Base-by-base conservation (phyloP, 768 basidiomycete genomes). In the Boletus bicolor region DNA sequence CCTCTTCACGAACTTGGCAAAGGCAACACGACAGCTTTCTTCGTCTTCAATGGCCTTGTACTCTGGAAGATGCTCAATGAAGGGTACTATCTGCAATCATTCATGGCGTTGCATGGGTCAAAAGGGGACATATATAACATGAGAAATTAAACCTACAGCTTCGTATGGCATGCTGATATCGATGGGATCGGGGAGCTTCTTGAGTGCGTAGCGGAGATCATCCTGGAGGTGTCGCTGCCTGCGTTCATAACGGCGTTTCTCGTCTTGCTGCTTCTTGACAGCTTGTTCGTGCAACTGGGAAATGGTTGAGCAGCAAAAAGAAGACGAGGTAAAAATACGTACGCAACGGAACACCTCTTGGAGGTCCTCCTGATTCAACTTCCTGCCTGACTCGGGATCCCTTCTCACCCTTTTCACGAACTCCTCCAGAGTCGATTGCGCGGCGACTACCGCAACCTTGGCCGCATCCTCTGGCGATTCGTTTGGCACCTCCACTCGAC, bases 201-300 rank as follows among this genome's bases (percentile, higher is more conserved):
- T 93, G 60, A 98, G 77, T 0, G 95, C 97, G 73, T 98, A 97
- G 7, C 97, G 87, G 37, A 99, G 77, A 66, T 98, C 97, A 71
- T 99, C 97, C 65, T 97, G 92, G 58, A 93, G 73, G 70, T 96
- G 90, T 28, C 95, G 82, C 55, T 87, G 84, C 64, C 81, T 86
- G 54, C 93, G 81, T 72, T 98, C 97, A 1, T 85, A 75, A 36
- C 93, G 82, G n/a, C 87, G 79, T 69, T 84, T 91, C 70, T 98
- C 97, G 15, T 93, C 91, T 3, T 88, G 87, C 36, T 89, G 87
- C 58, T 86, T 86, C 70, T 84, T 88, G 41, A 83, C 56, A 12
- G 88, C 87, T 53, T 79, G 78, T 8, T 85, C 83, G 50, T 83
- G 88, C 21, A 98, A 67, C 94, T 97, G 42, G 44, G 19, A 41